Base-by-base conservation (phyloP, 2,329 filamentous ascomycete genomes). In the Xylaria sp. region DNA sequence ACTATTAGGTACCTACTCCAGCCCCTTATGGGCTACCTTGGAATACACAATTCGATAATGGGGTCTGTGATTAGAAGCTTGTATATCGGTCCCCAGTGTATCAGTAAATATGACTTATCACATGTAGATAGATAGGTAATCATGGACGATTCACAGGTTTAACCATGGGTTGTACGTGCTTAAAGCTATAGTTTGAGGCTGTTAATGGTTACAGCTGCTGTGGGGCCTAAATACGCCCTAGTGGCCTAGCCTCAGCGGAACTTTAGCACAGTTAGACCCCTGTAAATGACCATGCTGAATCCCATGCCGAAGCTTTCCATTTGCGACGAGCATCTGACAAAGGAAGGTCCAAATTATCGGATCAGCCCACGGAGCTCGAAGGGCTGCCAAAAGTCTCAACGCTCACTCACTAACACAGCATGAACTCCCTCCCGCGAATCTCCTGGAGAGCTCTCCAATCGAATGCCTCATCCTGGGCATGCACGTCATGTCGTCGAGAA, bases 361-460 rank as follows among this genome's bases (percentile, higher is more conserved):
- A 52, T 59, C 65, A 68, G 39, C 56, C 62, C 59, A 62, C 57
- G 23, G 39, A 44, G 44, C 41, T 48, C 7, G n/a, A 46, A 37
- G 55, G 48, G 20, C 25, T 18, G n/a, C n/a, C 15, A 46, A 48
- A 18, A 8, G 39, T 28, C 56, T 37, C 54, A 68, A 63, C 55
- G 48, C 55, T 61, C 63, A 50, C 32, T 62, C 63, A 48, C 41
- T 61, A 34, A 34, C 44, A 52, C 63, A 75, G 41, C 55, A 85
- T 85, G 84, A 84, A 83, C 74, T 73, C 72, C 66, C 74, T 82
- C 56, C 76, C 81, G 50, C 80, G 79, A 70, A 73, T 81, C 63
- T 75, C 76, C 70, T 80, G 79, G 76, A 77, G 77, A 66, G 75
- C 78, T 3, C 57, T 77, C 51, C 74, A 66, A 64, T 58, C 71